These are phyloP conservation scores for Skeletonema menzelii DNA, from an alignment of 108 stramenopile genomes.

Conservation along the genomic window DNA sequence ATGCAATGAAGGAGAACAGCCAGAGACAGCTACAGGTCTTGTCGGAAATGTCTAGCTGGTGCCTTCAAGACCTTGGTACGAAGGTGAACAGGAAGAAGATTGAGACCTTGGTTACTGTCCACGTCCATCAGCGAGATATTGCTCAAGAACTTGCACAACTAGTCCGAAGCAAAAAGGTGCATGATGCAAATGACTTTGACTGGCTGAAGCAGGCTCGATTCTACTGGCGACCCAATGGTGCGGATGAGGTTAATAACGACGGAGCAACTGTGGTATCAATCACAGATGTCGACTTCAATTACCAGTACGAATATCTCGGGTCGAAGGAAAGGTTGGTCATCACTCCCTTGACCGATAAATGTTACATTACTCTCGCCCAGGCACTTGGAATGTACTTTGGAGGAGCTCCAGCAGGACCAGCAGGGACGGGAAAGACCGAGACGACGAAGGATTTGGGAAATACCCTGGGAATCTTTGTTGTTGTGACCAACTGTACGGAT, in stretches of 20 bases:
- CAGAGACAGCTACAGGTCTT: slow-evolving; percentile 70
- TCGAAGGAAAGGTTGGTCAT: slow-evolving; percentile 91
- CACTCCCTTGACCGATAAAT: slow-evolving; percentile 91
- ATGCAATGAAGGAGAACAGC: slow-evolving; percentile 83
- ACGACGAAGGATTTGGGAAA: slow-evolving; percentile 89
- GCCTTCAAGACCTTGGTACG: slow-evolving; percentile 84
- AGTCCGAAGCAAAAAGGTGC: slow-evolving; percentile 66
- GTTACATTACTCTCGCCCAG: slow-evolving; percentile 93
- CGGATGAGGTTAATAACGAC: slow-evolving; percentile 75
- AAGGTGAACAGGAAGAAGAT: slow-evolving; percentile 89
- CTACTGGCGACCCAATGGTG: slow-evolving; percentile 84
- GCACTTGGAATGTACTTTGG: slow-evolving; percentile 94
- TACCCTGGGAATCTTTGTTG: slow-evolving; percentile 89
- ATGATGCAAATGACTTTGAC: slow-evolving; percentile 90
- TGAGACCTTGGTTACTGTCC: slow-evolving; percentile 91
- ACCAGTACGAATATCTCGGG: slow-evolving; percentile 94
- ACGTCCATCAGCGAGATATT: slow-evolving; percentile 91
- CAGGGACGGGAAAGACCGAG: slow-evolving; percentile 91
- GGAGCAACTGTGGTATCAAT: slow-evolving; percentile 84
- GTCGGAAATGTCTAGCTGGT: slow-evolving; percentile 84
- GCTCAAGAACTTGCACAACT: slow-evolving; percentile 72
- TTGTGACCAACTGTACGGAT: slow-evolving; percentile 92
- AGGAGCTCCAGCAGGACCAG: slow-evolving; percentile 92
- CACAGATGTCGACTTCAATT: slow-evolving; percentile 91
- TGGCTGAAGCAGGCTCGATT: slow-evolving; percentile 94